Base-by-base conservation (phyloP, 345 rosid species). In the Aegle marmelos region DNA sequence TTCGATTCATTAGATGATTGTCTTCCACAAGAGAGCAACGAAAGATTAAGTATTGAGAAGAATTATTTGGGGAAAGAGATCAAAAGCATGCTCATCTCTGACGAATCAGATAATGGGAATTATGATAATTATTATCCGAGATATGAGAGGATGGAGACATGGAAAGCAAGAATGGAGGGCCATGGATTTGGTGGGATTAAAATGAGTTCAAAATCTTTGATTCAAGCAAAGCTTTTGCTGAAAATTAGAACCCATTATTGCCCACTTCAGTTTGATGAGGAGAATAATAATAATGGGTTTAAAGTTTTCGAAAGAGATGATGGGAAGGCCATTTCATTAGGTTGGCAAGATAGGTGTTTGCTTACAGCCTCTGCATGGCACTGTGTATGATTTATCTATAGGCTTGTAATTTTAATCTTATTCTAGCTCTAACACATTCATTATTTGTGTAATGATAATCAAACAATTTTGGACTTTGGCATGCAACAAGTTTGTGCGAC, bases 1-100 rank as follows among this genome's bases (percentile, higher is more conserved):
- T 91, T 89, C 13, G 95, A 89, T 82, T 91, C 95, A 0, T 68
- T 91, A 54, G 93, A 91, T 16, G 91, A 91, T 71, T 88, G 88
- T 39, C 86, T 91, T 2, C 93, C 93, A 0, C 53, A 77, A 58
- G 91, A 88, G 25, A 91, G 95, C 80, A 6, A 66, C 1, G 88
- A 91, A 67, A 79, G 95, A 50, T 68, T 87, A 25, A 76, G 86
- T 64, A 89, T 91, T 1, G 95, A 91, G 89, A 91, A 82, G 88
- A 88, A 87, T 70, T 87, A 83, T 56, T 83, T 91, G 1, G 95
- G 95, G 5, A 88, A 85, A 68, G 88, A 88, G 79, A 91, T 91
- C 74, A 91, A 91, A 68, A 64, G 39, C 68, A 74, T 86, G 86
- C 41, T 91, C 58, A 91, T 88, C 71, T 72, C 19, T 21, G 89